Evolutionary conservation across 176 grass and related monocot species (phyloP).

Genomic region (Triticum dicoccoides): DNA sequence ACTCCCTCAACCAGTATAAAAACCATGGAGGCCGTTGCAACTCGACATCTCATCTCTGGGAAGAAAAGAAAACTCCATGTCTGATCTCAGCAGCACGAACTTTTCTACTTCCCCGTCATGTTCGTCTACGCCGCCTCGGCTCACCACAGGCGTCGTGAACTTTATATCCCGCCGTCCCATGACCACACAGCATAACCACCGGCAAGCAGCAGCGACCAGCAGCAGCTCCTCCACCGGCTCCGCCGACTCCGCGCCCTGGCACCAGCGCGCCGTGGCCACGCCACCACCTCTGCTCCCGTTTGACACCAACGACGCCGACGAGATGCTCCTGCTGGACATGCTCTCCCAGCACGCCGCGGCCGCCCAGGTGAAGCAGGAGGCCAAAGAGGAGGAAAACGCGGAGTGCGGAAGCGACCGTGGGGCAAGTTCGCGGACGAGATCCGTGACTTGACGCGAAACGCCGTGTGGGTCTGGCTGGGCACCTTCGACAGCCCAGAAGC

Average conservation of each 20-base stretch:
- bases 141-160: conserved; percentile 7
- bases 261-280: too few relatives aligned
- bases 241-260: neutral
- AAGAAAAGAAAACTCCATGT: neutral
- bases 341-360: neutral
- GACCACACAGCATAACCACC: neutral
- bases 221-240: neutral
- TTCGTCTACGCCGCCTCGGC: neutral
- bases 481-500: too few relatives aligned
- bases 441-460: too few relatives aligned
- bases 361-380: too few relatives aligned
- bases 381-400: too few relatives aligned
- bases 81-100: neutral
- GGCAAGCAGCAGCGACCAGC: neutral
- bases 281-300: too few relatives aligned
- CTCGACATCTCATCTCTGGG: too few relatives aligned
- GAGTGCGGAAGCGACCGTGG: too few relatives aligned
- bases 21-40: neutral
- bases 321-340: conserved; percentile 38
- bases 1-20: neutral
- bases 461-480: too few relatives aligned
- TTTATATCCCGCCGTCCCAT: conserved; percentile 14
- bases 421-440: too few relatives aligned
- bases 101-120: neutral
- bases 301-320: neutral